A percentile compares a stretch with the other conserved stretches of the same genome.
Conservation (phyloP, 2,329 filamentous ascomycete species). For the Plenodomus biglobosus region DNA sequence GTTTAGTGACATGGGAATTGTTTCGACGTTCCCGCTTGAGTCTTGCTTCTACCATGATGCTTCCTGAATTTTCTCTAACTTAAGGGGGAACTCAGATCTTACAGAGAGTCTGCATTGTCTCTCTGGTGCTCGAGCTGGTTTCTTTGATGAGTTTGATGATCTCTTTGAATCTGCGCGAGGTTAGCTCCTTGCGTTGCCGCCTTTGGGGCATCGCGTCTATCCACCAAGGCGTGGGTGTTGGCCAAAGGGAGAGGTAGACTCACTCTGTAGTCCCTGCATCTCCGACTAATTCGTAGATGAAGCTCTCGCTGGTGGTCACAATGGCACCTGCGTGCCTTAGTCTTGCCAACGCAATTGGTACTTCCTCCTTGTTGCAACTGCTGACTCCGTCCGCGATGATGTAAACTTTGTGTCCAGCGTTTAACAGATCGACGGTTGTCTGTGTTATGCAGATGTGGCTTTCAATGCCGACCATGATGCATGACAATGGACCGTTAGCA, state of each 20-base stretch:
- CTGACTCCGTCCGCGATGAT: slow-evolving; percentile 87
- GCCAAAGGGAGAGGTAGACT: slow-evolving; percentile 12
- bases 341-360: slow-evolving; percentile 74
- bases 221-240: not conserved
- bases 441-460: slow-evolving; percentile 93
- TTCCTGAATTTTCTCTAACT: no score
- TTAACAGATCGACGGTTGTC: slow-evolving; percentile 75
- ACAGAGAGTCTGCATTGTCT: slow-evolving; percentile 65
- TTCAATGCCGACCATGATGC: slow-evolving; percentile 88
- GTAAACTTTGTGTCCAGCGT: slow-evolving; percentile 77
- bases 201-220: not conserved
- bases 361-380: slow-evolving; percentile 80
- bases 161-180: slow-evolving; percentile 60
- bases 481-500: slow-evolving; percentile 35
- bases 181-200: slow-evolving; percentile 2
- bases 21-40: no score
- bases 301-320: slow-evolving; percentile 86
- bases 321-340: slow-evolving; percentile 73
- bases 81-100: slow-evolving; percentile 50
- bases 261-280: slow-evolving; percentile 69
- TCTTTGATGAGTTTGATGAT: slow-evolving; percentile 80
- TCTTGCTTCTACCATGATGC: no score
- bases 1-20: no score
- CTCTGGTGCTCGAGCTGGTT: slow-evolving; percentile 68
- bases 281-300: slow-evolving; percentile 85